A percentile compares a stretch with the other conserved stretches of the same genome.
These are phyloP conservation scores for Cercospora berteroae DNA, from an alignment of 2,329 filamentous ascomycete species.

Conservation along the genomic window DNA sequence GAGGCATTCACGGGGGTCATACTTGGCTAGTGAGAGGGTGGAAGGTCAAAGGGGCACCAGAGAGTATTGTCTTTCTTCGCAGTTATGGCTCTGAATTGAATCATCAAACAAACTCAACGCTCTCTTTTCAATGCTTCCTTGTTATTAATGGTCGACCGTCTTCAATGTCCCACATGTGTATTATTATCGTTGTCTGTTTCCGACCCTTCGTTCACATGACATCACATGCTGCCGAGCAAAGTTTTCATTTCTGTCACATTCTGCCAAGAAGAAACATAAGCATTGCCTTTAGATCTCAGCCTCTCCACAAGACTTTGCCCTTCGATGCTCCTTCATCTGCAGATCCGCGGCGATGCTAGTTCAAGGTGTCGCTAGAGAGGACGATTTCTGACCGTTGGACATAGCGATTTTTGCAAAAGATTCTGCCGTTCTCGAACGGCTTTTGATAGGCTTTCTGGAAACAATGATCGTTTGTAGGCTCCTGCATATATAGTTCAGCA, in stretches of 20 bases:
- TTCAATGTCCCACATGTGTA: neutral
- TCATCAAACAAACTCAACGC: neutral
- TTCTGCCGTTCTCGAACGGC: neutral
- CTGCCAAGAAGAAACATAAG: neutral
- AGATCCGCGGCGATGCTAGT: neutral
- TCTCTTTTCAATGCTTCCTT: no score
- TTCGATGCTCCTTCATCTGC: neutral
- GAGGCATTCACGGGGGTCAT: neutral
- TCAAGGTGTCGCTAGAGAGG: neutral
- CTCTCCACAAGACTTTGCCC: neutral
- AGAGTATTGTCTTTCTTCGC: neutral
- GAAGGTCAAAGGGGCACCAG: neutral
- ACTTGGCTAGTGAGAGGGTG: neutral
- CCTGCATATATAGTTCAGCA: neutral
- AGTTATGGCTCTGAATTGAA: neutral
- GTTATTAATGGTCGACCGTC: no score
- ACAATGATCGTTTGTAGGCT: neutral
- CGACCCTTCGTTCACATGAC: no score
- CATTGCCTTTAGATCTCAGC: neutral
- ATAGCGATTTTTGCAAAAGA: neutral
- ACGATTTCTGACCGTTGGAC: neutral
- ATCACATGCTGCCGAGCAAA: no score
- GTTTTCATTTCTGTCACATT: no score
- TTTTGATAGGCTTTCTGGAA: neutral
- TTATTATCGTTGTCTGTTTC: neutral